Conservation (phyloP, 345 rosid species). For the Populus alba region DNA sequence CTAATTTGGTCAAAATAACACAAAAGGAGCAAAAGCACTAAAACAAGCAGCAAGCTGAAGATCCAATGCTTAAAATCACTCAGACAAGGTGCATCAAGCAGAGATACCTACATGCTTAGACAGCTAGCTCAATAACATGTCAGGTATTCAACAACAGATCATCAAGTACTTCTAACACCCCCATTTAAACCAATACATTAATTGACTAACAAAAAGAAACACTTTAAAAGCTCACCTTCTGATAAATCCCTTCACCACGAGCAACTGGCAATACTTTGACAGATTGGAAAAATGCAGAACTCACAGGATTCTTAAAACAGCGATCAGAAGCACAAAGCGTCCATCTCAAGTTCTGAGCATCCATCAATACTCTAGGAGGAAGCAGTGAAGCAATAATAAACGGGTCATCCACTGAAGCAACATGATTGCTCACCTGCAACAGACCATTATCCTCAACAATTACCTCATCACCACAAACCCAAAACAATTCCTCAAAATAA, state of each 20-base stretch:
- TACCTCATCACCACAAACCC: not conserved
- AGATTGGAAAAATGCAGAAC: slow-evolving; percentile 80
- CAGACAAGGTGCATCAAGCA: no score
- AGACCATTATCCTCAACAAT: not conserved
- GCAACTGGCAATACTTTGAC: slow-evolving; percentile 90
- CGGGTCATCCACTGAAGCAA: slow-evolving; percentile 94
- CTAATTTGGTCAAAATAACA: no score
- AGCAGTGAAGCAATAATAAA: slow-evolving; percentile 86
- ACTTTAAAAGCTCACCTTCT: slow-evolving; percentile 51
- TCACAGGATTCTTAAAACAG: slow-evolving; percentile 81
- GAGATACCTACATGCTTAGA: no score
- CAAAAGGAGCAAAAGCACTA: no score
- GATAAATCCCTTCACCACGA: slow-evolving; percentile 95
- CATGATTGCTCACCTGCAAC: slow-evolving; percentile 91
- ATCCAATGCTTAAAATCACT: not conserved
- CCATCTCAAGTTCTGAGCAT: slow-evolving; percentile 88
- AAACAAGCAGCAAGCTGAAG: no score
- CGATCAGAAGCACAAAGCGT: slow-evolving; percentile 94
- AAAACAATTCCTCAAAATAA: not conserved
- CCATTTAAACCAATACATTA: not conserved
- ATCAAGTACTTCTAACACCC: not conserved
- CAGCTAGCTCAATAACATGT: no score
- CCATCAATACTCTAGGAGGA: slow-evolving; percentile 75
- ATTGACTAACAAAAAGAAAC: not conserved
- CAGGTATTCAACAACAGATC: not conserved